These are phyloP conservation scores for Blastobotrys aristatus DNA, from an alignment of 1,139 yeast genomes.

Conservation along the genomic window DNA sequence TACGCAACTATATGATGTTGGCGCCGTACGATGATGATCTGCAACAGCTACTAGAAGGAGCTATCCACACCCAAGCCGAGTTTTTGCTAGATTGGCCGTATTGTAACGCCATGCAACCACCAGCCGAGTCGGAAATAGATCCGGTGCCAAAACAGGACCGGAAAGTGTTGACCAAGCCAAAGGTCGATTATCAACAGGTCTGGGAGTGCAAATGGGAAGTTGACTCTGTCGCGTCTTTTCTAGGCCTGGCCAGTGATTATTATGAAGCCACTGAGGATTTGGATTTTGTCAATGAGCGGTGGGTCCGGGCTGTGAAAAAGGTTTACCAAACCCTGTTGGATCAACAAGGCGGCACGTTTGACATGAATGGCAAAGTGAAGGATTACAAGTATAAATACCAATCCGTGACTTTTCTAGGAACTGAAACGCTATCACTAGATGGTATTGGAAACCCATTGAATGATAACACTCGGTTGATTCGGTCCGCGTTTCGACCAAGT, in stretches of 20 bases:
- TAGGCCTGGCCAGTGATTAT: slow-evolving; percentile 70
- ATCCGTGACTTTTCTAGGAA: slow-evolving; percentile 66
- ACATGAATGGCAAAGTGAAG: slow-evolving; percentile 42
- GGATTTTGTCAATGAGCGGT: slow-evolving; percentile 47
- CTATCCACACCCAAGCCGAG: slow-evolving; percentile 71
- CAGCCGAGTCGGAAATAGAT: slow-evolving; percentile 37
- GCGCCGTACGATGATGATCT: slow-evolving; percentile 46
- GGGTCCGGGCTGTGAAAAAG: slow-evolving; percentile 58
- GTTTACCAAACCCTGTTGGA: slow-evolving; percentile 52
- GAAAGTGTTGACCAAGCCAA: slow-evolving; percentile 58
- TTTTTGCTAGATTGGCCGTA: slow-evolving; percentile 65
- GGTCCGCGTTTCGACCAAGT: slow-evolving; percentile 86
- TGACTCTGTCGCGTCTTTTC: slow-evolving; percentile 79
- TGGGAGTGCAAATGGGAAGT: slow-evolving; percentile 89
- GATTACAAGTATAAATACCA: slow-evolving; percentile 53
- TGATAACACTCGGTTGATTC: slow-evolving; percentile 59
- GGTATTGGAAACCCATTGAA: slow-evolving; percentile 86
- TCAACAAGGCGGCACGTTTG: slow-evolving; percentile 61
- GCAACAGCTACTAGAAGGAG: slow-evolving; percentile 59
- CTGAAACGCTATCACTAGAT: slow-evolving; percentile 72
- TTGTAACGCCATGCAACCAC: slow-evolving; percentile 91
- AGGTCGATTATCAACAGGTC: slow-evolving; percentile 63
- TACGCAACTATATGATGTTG: slow-evolving; percentile 68
- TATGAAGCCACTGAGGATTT: slow-evolving; percentile 47
- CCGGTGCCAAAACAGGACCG: not conserved